Evolutionary conservation across 2,329 filamentous ascomycete genomes (phyloP), one percentile per base, ranked within the genome.

Genomic region (Neopestalotiopsis sp.): DNA sequence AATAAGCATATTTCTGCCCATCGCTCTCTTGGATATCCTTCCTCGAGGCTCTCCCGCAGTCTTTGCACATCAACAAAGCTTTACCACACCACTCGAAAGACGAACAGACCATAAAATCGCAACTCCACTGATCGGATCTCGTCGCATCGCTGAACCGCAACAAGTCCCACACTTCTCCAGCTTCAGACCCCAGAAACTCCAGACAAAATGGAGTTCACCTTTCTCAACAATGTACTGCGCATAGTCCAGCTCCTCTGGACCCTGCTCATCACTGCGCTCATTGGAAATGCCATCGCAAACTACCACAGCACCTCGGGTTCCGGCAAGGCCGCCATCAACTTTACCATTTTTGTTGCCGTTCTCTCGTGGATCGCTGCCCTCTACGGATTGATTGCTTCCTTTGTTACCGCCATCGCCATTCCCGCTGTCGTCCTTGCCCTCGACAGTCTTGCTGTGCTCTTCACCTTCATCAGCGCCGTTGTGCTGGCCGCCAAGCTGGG

Each of bases 401-500:
- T 77, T 69, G 69, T 77, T 66, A 38, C 70, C 28, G 59, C 71
- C 32, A 17, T 73, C 38, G 72, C 72, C 20, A 73, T 77, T 7
- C 75, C 77, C 66, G 64, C 76, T 24, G 71, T 72, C 59, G 49
- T 72, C 1, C 73, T 77, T 4, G 71, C 68, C 4, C 69, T 77
- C 14, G 77, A 79, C 66, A 71, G 66, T 38, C 74, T 89, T 40
- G 88, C 89, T 66, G 84, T 87, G 2, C 78, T 94, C 67, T 92
- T 95, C 83, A 91, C 88, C 72, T 89, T 94, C 75, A 90, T 93
- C 78, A 87, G 83, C 68, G 92, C 87, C 71, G 85, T 95, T 69
- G 92, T 93, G 10, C 85, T 93, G 57, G 88, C 93, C 4, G 90
- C 91, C 30, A 90, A 91, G 79, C 85, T 95, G 9, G 80, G 83